A percentile compares a stretch with the other conserved stretches of the same genome.
Evolutionary conservation across 176 grass and related monocot genomes (phyloP).

Genomic region (Neostapfia colusana): DNA sequence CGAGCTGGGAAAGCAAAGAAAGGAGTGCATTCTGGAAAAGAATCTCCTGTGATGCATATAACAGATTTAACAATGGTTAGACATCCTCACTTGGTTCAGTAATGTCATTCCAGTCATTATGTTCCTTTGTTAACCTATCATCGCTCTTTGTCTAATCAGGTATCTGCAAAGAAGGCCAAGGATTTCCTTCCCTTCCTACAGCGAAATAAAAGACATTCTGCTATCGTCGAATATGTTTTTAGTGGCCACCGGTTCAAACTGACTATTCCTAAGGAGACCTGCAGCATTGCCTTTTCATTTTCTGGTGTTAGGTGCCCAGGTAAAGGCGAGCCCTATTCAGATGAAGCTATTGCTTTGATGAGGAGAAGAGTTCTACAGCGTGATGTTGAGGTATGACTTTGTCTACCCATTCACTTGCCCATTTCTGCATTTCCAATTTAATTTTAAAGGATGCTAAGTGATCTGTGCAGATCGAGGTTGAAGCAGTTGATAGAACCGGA

Average conservation of each 20-base stretch:
- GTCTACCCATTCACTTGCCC: not conserved
- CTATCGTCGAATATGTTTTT: slow-evolving; percentile 58
- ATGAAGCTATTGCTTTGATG: slow-evolving; percentile 65
- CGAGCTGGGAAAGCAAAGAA: slow-evolving; percentile 79
- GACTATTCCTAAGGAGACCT: slow-evolving; percentile 57
- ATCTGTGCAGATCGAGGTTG: slow-evolving; percentile 69
- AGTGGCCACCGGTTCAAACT: slow-evolving; percentile 65
- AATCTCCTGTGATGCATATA: slow-evolving; percentile 64
- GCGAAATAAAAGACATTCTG: slow-evolving; percentile 54
- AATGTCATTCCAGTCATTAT: too few relatives aligned
- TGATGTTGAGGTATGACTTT: slow-evolving; percentile 57
- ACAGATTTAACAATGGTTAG: slow-evolving; percentile 74
- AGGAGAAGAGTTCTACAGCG: slow-evolving; percentile 61
- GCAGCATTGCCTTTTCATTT: slow-evolving; percentile 68
- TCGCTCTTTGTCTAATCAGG: slow-evolving; percentile 35
- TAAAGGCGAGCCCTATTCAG: slow-evolving; percentile 56
- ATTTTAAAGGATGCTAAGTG: not conserved
- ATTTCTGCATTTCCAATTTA: not conserved
- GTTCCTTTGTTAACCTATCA: too few relatives aligned
- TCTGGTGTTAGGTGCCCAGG: slow-evolving; percentile 65
- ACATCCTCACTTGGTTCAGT: not conserved
- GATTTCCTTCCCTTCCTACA: slow-evolving; percentile 85
- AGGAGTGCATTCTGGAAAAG: slow-evolving; percentile 66
- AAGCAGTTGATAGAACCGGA: slow-evolving; percentile 78
- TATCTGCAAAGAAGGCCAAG: slow-evolving; percentile 70